Base-by-base conservation (phyloP, 2,329 filamentous ascomycete species). In the Lecanoromycetidae sp. region DNA sequence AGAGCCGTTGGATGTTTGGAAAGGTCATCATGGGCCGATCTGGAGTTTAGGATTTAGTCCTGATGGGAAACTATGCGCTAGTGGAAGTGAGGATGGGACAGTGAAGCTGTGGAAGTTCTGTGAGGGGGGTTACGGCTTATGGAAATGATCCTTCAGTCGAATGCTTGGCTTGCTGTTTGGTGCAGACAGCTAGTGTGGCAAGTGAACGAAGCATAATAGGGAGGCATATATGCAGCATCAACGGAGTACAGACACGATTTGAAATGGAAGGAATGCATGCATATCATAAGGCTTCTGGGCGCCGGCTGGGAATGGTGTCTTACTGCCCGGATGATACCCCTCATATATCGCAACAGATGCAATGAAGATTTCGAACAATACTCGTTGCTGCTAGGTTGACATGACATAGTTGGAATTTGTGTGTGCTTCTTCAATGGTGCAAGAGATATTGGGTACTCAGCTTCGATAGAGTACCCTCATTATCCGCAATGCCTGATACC, bases 31-130 rank as follows among this genome's bases (percentile, higher is more conserved):
- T 60, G 91, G 91, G 1, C 90, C 90, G 1, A 91, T 98, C 52
- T 98, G 91, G 91, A 94, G 87, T 5, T 80, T 93, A 50, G 82
- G 83, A 48, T 98, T 94, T 65, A 91, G 88, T 0, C 91, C 91
- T 0, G 91, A 98, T 60, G 88, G 88, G 38, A 95, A 94, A 62
- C 71, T 98, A 6, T 98, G 96, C 61, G 91, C 88, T 1, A 98
- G 91, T 1, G 91, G 86, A 25, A 95, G 88, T 40, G 91, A 98
- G 62, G 91, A 98, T 59, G 91, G 91, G 33, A 98, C 91, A 0
- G 93, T 98, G 64, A 98, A 98, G 68, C 72, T 98, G 56, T 83
- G 79, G 79, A 83, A 83, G 62, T 78, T 78, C 51, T 79, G 77
- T 42, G 69, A 70, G 37, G 77, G 78, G 36, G 70, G 76, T 2